Conservation (phyloP, 352 stramenopile genomes). For the Phytophthora cajani region DNA sequence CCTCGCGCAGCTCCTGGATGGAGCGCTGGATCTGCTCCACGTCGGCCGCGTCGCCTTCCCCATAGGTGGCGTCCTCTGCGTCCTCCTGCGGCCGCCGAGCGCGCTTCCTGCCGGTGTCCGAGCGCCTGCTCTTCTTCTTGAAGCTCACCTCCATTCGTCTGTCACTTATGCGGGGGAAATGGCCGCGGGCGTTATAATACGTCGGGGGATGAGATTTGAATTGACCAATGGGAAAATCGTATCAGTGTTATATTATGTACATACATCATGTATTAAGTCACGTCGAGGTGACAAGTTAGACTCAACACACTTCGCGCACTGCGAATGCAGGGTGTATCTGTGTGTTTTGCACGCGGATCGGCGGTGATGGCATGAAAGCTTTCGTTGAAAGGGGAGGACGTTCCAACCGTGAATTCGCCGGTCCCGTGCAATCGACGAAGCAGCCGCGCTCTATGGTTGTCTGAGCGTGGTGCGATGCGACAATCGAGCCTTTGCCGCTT, state of each 20-base stretch:
- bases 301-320: no score
- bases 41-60: slow-evolving; percentile 7
- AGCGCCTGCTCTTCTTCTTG: slow-evolving; percentile 65
- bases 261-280: not conserved
- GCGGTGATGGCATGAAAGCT: not conserved
- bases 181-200: not conserved
- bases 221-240: not conserved
- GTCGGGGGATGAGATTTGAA: not conserved
- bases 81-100: slow-evolving; percentile 30
- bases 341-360: not conserved
- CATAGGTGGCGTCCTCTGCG: slow-evolving; percentile 17
- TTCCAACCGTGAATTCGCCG: slow-evolving; percentile 21
- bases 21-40: slow-evolving; percentile 52
- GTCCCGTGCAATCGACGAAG: slow-evolving; percentile 20
- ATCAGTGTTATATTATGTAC: not conserved
- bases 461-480: slow-evolving; percentile 26
- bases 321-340: not conserved
- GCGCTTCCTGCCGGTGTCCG: slow-evolving; percentile 43
- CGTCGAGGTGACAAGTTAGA: not conserved
- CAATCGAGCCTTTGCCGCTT: slow-evolving; percentile 19
- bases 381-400: not conserved
- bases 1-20: slow-evolving; percentile 75
- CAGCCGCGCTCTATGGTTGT: slow-evolving; percentile 19
- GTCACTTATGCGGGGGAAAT: not conserved
- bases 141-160: slow-evolving; percentile 52